Percentiles rank a stretch among this genome's conserved stretches.
phyloP scores from a whole-genome alignment of 805 yeast species.

The Dipodascopsis uninucleata region DNA sequence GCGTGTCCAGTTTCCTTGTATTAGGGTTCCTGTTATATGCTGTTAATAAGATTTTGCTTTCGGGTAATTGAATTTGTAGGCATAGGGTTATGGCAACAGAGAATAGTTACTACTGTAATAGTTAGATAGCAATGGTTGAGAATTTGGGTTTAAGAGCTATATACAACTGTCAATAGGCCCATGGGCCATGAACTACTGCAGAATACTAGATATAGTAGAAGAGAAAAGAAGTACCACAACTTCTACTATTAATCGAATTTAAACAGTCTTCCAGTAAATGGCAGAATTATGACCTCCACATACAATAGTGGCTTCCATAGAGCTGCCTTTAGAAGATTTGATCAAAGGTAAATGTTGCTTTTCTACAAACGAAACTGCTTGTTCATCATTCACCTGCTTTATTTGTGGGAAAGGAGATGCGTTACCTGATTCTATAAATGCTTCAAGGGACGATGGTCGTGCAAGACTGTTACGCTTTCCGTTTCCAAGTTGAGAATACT shows the following conservation, averaged over 20 bases:
- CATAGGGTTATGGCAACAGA: no score
- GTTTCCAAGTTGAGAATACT: constrained; percentile 77
- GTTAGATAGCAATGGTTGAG: no score
- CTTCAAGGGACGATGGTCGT: constrained; percentile 41
- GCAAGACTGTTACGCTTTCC: constrained; percentile 64
- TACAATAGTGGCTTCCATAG: constrained; percentile 18
- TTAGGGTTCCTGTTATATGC: no score
- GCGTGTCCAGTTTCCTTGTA: no score
- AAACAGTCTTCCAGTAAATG: constrained; percentile 18
- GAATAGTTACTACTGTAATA: no score
- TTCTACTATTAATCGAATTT: no score
- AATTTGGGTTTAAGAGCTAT: background rate
- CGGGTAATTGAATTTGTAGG: no score
- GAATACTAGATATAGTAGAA: no score
- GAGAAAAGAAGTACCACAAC: no score
- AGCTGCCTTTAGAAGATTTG: constrained; percentile 1
- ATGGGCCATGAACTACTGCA: background rate
- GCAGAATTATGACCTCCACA: constrained; percentile 21
- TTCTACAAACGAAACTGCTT: background rate
- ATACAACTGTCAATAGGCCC: background rate
- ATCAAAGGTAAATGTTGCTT: constrained; percentile 2
- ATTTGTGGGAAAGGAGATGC: background rate
- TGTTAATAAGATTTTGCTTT: no score
- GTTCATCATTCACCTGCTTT: background rate
- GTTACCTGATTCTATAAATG: background rate